Conservation (phyloP, 2,329 filamentous ascomycete species). For the Myriosclerotinia scirpicola region DNA sequence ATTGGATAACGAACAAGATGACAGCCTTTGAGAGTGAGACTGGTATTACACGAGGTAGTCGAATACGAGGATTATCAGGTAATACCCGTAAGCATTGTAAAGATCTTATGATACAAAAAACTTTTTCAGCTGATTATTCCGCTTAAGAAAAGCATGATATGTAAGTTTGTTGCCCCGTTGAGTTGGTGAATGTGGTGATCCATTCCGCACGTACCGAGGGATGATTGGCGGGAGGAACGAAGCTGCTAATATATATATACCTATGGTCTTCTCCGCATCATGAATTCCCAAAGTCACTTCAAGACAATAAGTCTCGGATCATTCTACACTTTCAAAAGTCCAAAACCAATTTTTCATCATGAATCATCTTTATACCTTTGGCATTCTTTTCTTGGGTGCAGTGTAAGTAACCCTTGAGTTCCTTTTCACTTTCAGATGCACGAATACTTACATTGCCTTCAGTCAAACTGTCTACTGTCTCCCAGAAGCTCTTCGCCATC, state of each 20-base stretch:
- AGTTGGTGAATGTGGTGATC: conserved; percentile 13
- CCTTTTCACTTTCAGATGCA: background rate
- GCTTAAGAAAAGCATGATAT: background rate
- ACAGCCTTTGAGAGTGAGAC: no score
- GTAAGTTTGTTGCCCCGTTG: background rate
- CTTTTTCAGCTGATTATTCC: conserved; percentile 7
- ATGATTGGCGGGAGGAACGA: conserved; percentile 16
- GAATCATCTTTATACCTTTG: conserved; percentile 6
- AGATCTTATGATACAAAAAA: conserved; percentile 3
- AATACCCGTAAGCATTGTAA: conserved; percentile 1
- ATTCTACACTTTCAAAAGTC: background rate
- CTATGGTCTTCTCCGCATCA: background rate
- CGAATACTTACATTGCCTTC: background rate
- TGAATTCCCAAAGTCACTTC: background rate
- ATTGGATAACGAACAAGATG: background rate
- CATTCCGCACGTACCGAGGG: conserved; percentile 13
- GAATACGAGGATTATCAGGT: background rate
- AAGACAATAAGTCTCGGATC: background rate
- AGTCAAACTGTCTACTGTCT: conserved; percentile 13
- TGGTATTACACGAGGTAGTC: background rate
- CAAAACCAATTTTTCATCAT: conserved; percentile 2
- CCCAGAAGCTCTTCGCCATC: conserved; percentile 6
- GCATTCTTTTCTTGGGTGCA: conserved; percentile 8
- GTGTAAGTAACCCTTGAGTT: conserved; percentile 4
- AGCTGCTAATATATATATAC: background rate